Evolutionary conservation across 75 land plant genomes (phyloP), one percentile per base, ranked within the genome.

Genomic region (Pinus tabuliformis): DNA sequence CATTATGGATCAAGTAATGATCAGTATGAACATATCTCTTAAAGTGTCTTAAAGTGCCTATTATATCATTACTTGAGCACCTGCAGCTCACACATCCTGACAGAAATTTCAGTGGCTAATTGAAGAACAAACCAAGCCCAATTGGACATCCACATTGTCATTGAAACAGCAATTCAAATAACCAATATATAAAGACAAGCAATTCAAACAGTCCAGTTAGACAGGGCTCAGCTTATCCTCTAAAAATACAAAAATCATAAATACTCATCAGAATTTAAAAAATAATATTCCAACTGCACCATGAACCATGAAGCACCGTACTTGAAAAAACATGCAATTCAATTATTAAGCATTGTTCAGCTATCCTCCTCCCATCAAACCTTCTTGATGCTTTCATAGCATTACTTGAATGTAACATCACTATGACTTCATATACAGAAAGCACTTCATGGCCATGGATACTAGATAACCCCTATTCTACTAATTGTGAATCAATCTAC

Each of bases 91-190:
- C 54, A 49, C 13, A 49, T 49, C 54, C 54, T 16, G 16, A 30
- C 30, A 28, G 33, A 14, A 63, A 63, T 15, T 30, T 15, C 16
- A 63, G 30, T 28, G 28, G 1, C 17, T 5, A 14, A 63, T 63
- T 63, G 33, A 15, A 15, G 6, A 63, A 63, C 37, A 63, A 63
- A 33, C 28, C 36, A 63, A 30, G 37, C 14, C 17, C 18, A 14
- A 63, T 18, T 63, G 66, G 54, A 49, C 66, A 63, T 28, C 28
- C 33, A 63, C 33, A 63, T 63, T 63, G 33, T 63, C 36, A 63
- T 63, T 63, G 15, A 63, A 17, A 30, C 33, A 15, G 66, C n/a
- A n/a, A n/a, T n/a, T n/a, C n/a, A 6, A 15, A 3, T 3, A 28
- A 33, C 33, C 18, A 30, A 3, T 12, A 28, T 62, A 4, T 62